phyloP scores from a whole-genome alignment of 2,329 filamentous ascomycete genomes.

The Lomentospora prolificans region DNA sequence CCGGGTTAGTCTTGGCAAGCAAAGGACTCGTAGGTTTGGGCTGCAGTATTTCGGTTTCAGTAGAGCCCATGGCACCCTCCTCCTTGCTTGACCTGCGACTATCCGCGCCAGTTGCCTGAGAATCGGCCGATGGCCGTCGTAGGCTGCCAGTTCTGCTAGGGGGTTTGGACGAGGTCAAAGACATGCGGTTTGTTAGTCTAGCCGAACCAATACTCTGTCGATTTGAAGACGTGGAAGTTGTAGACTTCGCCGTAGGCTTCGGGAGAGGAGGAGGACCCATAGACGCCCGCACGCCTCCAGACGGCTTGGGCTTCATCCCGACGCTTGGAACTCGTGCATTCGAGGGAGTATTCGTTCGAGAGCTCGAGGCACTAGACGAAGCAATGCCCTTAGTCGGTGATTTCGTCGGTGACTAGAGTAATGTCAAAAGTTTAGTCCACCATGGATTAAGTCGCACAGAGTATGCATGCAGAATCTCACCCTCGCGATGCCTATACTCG shows the following conservation, averaged over 20 bases:
- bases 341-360: slow-evolving; percentile 56
- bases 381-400: slow-evolving; percentile 68
- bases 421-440: not conserved
- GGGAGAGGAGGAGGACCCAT: slow-evolving; percentile 57
- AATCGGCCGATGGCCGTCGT: slow-evolving; percentile 37
- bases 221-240: slow-evolving; percentile 10
- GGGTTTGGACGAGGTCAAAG: slow-evolving; percentile 29
- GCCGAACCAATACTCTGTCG: slow-evolving; percentile 3
- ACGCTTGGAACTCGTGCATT: slow-evolving; percentile 37
- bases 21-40: slow-evolving; percentile 42
- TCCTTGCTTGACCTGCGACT: slow-evolving; percentile 25
- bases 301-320: slow-evolving; percentile 42
- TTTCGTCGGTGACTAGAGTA: slow-evolving; percentile 59
- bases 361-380: slow-evolving; percentile 47
- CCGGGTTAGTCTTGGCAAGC: slow-evolving; percentile 35
- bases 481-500: slow-evolving; percentile 46
- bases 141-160: slow-evolving; percentile 10
- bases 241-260: slow-evolving; percentile 33
- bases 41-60: slow-evolving; percentile 39
- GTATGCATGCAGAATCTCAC: too few species aligned
- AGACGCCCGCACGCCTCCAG: slow-evolving; percentile 47
- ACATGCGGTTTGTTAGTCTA: slow-evolving; percentile 7
- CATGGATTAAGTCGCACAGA: too few species aligned
- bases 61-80: slow-evolving; percentile 28
- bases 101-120: slow-evolving; percentile 30